These are phyloP conservation scores for Cryptococcus hybrid DNA, from an alignment of 1,284 basidiomycete species.

Conservation along the genomic window DNA sequence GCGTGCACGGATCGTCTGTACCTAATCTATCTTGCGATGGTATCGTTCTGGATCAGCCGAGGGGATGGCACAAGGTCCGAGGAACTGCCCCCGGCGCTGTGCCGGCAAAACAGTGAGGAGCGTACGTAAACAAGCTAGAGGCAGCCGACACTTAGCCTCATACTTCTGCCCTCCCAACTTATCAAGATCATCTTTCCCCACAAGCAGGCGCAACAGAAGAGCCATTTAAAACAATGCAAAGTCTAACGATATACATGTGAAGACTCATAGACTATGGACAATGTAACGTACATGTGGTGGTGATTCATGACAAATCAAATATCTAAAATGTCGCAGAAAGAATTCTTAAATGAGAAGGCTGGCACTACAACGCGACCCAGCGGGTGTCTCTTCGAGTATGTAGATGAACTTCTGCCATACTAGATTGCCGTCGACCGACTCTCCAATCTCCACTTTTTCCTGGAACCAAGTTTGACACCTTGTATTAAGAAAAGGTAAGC, in stretches of 20 bases:
- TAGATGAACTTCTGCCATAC: constrained; percentile 62
- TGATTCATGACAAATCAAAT: constrained; percentile 9
- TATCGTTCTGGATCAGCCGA: too few species aligned
- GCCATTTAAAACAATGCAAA: background rate
- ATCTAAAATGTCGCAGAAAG: background rate
- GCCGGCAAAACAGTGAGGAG: too few species aligned
- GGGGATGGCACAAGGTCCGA: too few species aligned
- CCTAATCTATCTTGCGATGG: too few species aligned
- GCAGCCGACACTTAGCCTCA: too few species aligned
- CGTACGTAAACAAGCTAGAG: too few species aligned
- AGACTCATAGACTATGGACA: background rate
- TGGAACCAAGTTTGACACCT: constrained; percentile 66
- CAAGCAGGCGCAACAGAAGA: too few species aligned
- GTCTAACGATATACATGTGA: background rate
- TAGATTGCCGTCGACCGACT: constrained; percentile 41
- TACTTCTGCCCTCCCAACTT: too few species aligned
- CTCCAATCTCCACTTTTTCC: constrained; percentile 63
- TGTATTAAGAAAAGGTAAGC: background rate
- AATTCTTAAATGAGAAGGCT: too few species aligned
- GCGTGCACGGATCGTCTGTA: too few species aligned
- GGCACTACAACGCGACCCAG: constrained; percentile 49
- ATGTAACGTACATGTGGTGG: background rate
- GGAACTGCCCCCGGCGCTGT: too few species aligned
- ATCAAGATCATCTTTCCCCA: too few species aligned
- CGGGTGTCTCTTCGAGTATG: constrained; percentile 62